These are phyloP conservation scores for Flaveria trinervia DNA, from an alignment of 129 eudicot species.

Conservation along the genomic window DNA sequence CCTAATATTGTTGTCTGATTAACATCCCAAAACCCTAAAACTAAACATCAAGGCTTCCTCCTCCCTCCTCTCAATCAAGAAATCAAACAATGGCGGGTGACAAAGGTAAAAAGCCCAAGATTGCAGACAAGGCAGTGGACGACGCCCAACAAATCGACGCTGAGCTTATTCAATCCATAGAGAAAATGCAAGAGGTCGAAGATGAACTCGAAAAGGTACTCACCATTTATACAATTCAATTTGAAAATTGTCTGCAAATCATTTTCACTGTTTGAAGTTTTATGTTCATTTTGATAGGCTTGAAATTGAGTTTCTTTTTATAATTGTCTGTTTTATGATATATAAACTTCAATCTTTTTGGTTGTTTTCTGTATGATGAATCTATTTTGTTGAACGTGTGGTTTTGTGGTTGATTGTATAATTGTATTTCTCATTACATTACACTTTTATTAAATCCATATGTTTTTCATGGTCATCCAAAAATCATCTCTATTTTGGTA, in stretches of 20 bases:
- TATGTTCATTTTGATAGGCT: not conserved
- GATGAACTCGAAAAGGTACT: conserved; percentile 88
- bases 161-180: conserved; percentile 62
- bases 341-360: too few species aligned
- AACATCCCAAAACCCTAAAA: conserved; percentile 50
- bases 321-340: too few species aligned
- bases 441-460: not conserved
- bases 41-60: conserved; percentile 13
- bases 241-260: not conserved
- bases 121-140: conserved; percentile 49
- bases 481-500: too few species aligned
- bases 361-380: too few species aligned
- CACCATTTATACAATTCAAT: not conserved
- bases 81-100: conserved; percentile 58
- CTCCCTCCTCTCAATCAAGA: not conserved
- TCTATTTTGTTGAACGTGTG: too few species aligned
- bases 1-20: conserved; percentile 31
- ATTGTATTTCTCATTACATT: too few species aligned
- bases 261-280: too few species aligned
- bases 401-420: too few species aligned
- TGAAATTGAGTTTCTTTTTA: too few species aligned
- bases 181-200: conserved; percentile 85
- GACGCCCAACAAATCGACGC: conserved; percentile 50
- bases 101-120: conserved; percentile 75
- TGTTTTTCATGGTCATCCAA: not conserved